phyloP scores from a whole-genome alignment of 176 grass and related monocot species.

The Aegilops speltoides region DNA sequence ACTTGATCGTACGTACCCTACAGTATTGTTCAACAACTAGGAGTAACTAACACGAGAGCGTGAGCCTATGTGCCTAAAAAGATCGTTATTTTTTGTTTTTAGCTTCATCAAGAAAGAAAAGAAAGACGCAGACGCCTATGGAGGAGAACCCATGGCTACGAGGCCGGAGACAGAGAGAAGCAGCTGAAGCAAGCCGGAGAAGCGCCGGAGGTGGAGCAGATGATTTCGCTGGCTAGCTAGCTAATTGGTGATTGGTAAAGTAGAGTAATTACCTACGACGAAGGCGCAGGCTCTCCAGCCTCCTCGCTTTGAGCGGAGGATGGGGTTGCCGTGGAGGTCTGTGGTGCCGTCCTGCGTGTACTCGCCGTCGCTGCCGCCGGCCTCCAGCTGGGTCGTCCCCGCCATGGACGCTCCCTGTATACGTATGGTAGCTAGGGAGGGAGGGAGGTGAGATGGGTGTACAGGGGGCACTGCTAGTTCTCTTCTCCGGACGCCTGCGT shows the following conservation, averaged over 20 bases:
- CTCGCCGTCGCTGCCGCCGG: slow-evolving; percentile 36
- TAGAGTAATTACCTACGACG: slow-evolving; percentile 56
- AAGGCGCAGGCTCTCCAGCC: slow-evolving; percentile 93
- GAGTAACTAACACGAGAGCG: neutral
- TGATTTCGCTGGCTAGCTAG: neutral
- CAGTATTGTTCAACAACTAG: no score
- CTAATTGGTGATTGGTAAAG: no score
- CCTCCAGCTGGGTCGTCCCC: slow-evolving; percentile 17
- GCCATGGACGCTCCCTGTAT: slow-evolving; percentile 47
- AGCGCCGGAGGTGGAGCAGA: neutral
- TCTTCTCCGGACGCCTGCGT: neutral
- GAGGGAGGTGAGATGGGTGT: neutral
- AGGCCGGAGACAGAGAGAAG: neutral
- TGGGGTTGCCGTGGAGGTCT: slow-evolving; percentile 78
- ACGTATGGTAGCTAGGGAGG: neutral
- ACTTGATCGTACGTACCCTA: no score
- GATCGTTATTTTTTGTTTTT: neutral
- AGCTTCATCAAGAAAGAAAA: neutral
- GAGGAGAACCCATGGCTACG: neutral
- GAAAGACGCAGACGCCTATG: neutral
- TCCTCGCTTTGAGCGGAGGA: slow-evolving; percentile 72
- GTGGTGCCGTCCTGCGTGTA: slow-evolving; percentile 89
- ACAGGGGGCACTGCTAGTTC: neutral
- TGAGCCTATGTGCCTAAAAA: neutral
- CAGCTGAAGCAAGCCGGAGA: neutral